Conservation (phyloP, 495 filamentous ascomycete genomes). For the Penicillium turbatum region DNA sequence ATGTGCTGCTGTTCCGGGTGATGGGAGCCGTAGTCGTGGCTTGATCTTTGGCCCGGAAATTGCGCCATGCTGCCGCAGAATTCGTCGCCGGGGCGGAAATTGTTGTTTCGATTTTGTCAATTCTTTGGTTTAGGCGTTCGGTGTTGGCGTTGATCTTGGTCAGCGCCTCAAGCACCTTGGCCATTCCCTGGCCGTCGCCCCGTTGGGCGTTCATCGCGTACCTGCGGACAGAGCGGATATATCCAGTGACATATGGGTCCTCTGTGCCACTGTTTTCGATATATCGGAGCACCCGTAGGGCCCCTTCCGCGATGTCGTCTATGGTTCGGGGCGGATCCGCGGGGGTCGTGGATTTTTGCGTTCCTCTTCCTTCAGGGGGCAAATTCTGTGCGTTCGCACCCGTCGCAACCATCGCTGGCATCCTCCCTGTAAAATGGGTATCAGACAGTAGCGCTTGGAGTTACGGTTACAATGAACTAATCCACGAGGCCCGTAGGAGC, state of each 20-base stretch:
- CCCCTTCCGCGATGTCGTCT: slow-evolving; percentile 10
- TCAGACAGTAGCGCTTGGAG: slow-evolving; percentile 11
- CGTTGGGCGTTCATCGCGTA: slow-evolving; percentile 20
- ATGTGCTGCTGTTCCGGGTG: not conserved
- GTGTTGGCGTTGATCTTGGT: slow-evolving; percentile 15
- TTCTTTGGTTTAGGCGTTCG: slow-evolving; percentile 14
- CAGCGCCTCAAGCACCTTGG: slow-evolving; percentile 17
- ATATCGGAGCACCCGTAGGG: slow-evolving; percentile 7
- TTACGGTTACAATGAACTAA: slow-evolving; percentile 15
- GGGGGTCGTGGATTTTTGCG: too few relatives aligned
- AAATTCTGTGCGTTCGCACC: too few relatives aligned
- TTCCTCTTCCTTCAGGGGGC: too few relatives aligned
- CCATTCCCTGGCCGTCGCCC: slow-evolving; percentile 17
- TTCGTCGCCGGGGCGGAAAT: slow-evolving; percentile 9
- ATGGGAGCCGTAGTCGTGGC: slow-evolving; percentile 7
- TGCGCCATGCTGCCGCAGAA: slow-evolving; percentile 13
- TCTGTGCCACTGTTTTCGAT: slow-evolving; percentile 15
- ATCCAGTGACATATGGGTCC: slow-evolving; percentile 15
- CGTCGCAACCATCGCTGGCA: too few relatives aligned
- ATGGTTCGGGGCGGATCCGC: not conserved
- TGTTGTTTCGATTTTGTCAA: slow-evolving; percentile 13
- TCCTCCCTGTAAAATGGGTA: not conserved
- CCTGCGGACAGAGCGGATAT: slow-evolving; percentile 13
- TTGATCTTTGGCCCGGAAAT: slow-evolving; percentile 7
- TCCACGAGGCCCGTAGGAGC: slow-evolving; percentile 9